These are phyloP conservation scores for Fragilaria crotonensis DNA, from an alignment of 108 stramenopile species.

Conservation along the genomic window DNA sequence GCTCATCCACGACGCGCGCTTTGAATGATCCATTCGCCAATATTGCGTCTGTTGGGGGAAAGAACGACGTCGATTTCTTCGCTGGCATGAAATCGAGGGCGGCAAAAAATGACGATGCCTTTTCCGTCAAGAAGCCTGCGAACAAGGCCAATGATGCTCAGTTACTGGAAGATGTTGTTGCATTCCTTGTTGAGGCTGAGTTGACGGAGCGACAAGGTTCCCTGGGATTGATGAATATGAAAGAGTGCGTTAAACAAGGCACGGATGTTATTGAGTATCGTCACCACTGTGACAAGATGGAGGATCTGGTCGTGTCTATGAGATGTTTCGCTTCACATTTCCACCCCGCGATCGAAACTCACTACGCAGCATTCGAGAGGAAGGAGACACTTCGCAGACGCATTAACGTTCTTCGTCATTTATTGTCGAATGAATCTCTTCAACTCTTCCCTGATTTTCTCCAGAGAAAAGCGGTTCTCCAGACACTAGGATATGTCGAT, in stretches of 20 bases:
- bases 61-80: slow-evolving; percentile 46
- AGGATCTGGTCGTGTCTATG: slow-evolving; percentile 25
- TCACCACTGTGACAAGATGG: slow-evolving; percentile 26
- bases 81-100: slow-evolving; percentile 66
- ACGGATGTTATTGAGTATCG: slow-evolving; percentile 51
- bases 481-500: slow-evolving; percentile 82
- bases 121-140: slow-evolving; percentile 9
- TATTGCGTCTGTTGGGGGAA: slow-evolving; percentile 28
- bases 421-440: slow-evolving; percentile 81
- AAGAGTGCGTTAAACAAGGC: slow-evolving; percentile 56
- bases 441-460: slow-evolving; percentile 93
- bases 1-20: slow-evolving; percentile 1
- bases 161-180: slow-evolving; percentile 42
- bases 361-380: slow-evolving; percentile 51
- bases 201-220: slow-evolving; percentile 31
- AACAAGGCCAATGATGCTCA: slow-evolving; percentile 21
- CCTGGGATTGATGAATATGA: slow-evolving; percentile 40
- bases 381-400: slow-evolving; percentile 52
- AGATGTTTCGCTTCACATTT: slow-evolving; percentile 50
- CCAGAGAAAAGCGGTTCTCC: slow-evolving; percentile 77
- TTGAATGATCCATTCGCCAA: slow-evolving; percentile 36
- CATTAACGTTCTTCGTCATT: slow-evolving; percentile 52
- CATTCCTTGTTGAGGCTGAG: slow-evolving; percentile 44
- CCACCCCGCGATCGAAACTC: slow-evolving; percentile 57
- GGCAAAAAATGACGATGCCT: slow-evolving; percentile 24